Base-by-base conservation (phyloP, 192 early-diverging fungal genomes). In the Entrophospora sp. region DNA sequence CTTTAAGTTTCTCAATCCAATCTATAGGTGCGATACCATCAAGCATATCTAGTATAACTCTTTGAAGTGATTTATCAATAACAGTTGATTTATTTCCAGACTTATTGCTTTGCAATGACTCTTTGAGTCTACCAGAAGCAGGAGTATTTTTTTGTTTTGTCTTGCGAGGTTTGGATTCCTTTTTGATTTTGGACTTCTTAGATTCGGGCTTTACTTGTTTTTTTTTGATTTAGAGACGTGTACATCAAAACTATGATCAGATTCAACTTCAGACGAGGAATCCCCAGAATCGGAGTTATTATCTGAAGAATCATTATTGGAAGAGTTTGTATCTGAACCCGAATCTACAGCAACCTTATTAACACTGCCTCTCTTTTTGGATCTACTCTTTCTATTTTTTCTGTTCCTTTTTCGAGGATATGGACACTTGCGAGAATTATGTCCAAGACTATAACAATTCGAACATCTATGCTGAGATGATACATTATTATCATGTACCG, bases 351-450 rank as follows among this genome's bases (percentile, higher is more conserved):
- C 16, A 61, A 18, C 40, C 40, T 13, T 61, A 61, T 61, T 61
- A 44, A 61, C 24, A 22, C 43, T 61, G 43, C 59, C 59, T 61
- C 43, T 61, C 30, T 61, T 61, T 27, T 44, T 61, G n/a, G 59
- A 61, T 20, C 40, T 61, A 22, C 24, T 44, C 18, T 61, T 61
- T 5, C 43, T 61, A 25, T 43, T 61, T 2, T 52, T 52, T 3
- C 22, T 52, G 10, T n/a, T n/a, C n/a, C n/a, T n/a, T n/a, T n/a
- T n/a, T n/a, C n/a, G n/a, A n/a, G n/a, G n/a, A n/a, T 52, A 10
- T n/a, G 20, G 37, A 44, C 40, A 61, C 4, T 44, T 61, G 12
- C 28, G 42, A 44, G 40, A 61, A 61, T 61, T 61, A 28, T 52
- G 49, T n/a, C 24, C 49, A 22, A 20, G 10, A n/a, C 22, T 52